phyloP scores from a whole-genome alignment of 495 filamentous ascomycete genomes.

The Tuber brumale region DNA sequence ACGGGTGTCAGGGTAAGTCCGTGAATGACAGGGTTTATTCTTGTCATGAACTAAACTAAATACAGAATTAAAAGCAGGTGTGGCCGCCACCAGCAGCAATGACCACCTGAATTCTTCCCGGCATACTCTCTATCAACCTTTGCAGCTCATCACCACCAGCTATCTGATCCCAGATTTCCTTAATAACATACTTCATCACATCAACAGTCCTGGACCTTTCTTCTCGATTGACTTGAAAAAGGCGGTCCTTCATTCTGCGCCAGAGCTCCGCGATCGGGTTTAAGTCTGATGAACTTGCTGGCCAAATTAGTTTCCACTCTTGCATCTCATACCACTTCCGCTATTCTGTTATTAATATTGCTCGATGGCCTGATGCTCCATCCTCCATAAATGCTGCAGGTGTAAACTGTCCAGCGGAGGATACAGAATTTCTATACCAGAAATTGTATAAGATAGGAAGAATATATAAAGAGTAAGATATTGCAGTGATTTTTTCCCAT shows the following conservation, averaged over 20 bases:
- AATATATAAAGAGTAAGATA: slow-evolving; percentile 12
- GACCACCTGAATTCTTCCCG: slow-evolving; percentile 8
- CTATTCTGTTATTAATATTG: background rate
- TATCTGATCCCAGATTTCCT: slow-evolving; percentile 18
- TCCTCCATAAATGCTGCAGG: slow-evolving; percentile 15
- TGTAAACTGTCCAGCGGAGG: background rate
- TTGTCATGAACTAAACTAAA: too few species aligned
- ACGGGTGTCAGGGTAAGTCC: too few species aligned
- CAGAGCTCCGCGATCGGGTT: slow-evolving; percentile 28
- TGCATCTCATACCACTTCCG: slow-evolving; percentile 6
- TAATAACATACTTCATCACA: slow-evolving; percentile 3
- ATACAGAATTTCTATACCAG: slow-evolving; percentile 11
- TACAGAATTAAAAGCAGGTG: background rate
- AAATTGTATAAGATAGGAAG: slow-evolving; percentile 14
- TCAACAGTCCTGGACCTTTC: background rate
- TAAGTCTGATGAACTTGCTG: slow-evolving; percentile 17
- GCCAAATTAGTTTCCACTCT: background rate
- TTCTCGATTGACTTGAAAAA: slow-evolving; percentile 3
- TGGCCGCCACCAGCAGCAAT: slow-evolving; percentile 8
- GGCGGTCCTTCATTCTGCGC: slow-evolving; percentile 16
- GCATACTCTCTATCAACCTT: slow-evolving; percentile 16
- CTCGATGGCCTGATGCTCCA: background rate
- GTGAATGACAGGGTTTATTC: too few species aligned
- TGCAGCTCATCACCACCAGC: slow-evolving; percentile 8
- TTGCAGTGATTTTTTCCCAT: slow-evolving; percentile 10